Percentiles rank a stretch among this genome's conserved stretches.
These are phyloP conservation scores for Gossypium rotundifolium DNA, from an alignment of 345 rosid species.

Conservation along the genomic window DNA sequence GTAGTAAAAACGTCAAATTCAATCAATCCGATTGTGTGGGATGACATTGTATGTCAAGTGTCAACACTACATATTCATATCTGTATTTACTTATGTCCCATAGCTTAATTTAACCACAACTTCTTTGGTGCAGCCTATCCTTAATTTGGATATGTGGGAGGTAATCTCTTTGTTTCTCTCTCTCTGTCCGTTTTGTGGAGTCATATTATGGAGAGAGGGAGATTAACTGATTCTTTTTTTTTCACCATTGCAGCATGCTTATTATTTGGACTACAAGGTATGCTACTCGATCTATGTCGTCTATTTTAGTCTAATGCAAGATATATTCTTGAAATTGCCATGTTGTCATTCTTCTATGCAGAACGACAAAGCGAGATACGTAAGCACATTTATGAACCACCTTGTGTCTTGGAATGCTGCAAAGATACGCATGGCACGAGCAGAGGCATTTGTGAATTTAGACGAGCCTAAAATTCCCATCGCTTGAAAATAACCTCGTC, in stretches of 20 bases:
- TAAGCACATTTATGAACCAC: conserved; percentile 64
- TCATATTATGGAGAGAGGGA: background rate
- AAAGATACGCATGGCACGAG: conserved; percentile 70
- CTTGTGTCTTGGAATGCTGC: conserved; percentile 88
- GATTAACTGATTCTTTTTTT: background rate
- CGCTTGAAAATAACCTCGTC: conserved; percentile 33
- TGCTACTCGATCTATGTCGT: background rate
- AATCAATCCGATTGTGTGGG: conserved; percentile 70
- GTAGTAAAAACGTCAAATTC: conserved; percentile 74
- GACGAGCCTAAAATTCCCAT: conserved; percentile 79
- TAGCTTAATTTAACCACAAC: conserved; percentile 12
- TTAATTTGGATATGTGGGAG: conserved; percentile 92
- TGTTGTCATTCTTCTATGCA: conserved; percentile 18
- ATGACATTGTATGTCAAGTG: conserved; percentile 69
- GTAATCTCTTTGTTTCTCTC: conserved; percentile 37
- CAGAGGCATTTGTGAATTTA: conserved; percentile 83
- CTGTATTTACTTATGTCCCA: background rate
- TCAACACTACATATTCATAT: background rate
- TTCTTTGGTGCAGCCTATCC: conserved; percentile 71
- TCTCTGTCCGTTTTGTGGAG: background rate
- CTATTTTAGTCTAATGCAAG: background rate
- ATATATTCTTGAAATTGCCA: conserved; percentile 1
- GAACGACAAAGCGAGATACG: conserved; percentile 71
- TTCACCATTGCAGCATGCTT: conserved; percentile 69
- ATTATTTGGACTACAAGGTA: conserved; percentile 92